Base-by-base conservation (phyloP, 805 yeast genomes). In the Isabelozyma heimii region DNA sequence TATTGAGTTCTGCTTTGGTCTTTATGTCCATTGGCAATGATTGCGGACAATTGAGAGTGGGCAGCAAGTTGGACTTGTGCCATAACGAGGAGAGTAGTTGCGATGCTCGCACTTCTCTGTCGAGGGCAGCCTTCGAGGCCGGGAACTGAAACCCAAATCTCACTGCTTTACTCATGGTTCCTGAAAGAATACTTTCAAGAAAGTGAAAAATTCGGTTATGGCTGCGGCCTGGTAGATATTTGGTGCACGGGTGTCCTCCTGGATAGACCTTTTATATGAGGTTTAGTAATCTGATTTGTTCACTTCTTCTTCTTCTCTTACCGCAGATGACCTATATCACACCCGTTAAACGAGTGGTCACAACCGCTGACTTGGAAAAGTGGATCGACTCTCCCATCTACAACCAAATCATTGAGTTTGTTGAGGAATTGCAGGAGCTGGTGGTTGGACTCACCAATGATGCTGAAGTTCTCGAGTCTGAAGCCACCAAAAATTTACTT, bases 401-500 rank as follows among this genome's bases (percentile, higher is more conserved):
- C 59, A 53, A 63, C 0, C 73, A 70, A 3, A 54, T 92, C 1
- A 52, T 87, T 3, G 61, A 58, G 0, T 91, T 88, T 59, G 75
- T 91, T 1, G 65, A 64, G 15, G 65, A 67, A 1, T 69, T 92
- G 39, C 90, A 90, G 41, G 67, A 69, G 0, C 75, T 91, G 17
- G 92, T 89, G 1, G 66, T 61, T 16, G 96, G 92, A 9, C 72
- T 81, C 14, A 76, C 84, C 41, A 81, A 82, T 43, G 80, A 75
- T 35, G 73, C 72, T 28, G 54, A 54, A 1, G 73, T 77, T 40
- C 65, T 70, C 0, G 60, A 69, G 2, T 72, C 82, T 2, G 50
- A 52, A 1, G 43, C 61, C 0, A 64, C 77, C 1, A 50, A 58
- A 1, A 52, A 66, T 0, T 49, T 85, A 5, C 49, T 78, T 20